These are phyloP conservation scores for Claviceps sp. DNA, from an alignment of 2,329 filamentous ascomycete species.

Conservation along the genomic window DNA sequence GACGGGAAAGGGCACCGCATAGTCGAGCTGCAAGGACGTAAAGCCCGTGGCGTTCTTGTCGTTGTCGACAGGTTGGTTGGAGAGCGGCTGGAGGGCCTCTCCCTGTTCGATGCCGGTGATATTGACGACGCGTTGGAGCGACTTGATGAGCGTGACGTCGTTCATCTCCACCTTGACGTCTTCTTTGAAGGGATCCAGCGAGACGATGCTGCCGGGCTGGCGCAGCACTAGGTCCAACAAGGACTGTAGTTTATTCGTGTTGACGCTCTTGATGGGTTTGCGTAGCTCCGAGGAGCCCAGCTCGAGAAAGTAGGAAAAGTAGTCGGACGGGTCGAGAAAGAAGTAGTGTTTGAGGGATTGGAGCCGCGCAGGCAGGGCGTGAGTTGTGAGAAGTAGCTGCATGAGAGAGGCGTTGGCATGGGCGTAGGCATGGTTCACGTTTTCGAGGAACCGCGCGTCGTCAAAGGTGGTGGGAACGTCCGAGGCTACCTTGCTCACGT, in stretches of 20 bases:
- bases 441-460: conserved; percentile 82
- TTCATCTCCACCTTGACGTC: conserved; percentile 98
- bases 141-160: conserved; percentile 81
- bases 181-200: conserved; percentile 93
- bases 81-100: conserved; percentile 62
- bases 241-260: conserved; percentile 85
- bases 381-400: conserved; percentile 80
- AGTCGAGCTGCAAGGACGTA: conserved; percentile 87
- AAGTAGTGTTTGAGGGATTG: conserved; percentile 96
- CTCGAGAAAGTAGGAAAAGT: conserved; percentile 96
- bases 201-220: conserved; percentile 89
- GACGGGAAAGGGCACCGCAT: conserved; percentile 84
- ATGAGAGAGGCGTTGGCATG: conserved; percentile 91
- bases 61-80: conserved; percentile 55
- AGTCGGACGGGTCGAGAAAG: conserved; percentile 94
- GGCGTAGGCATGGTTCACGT: conserved; percentile 89
- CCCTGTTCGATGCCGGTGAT: conserved; percentile 92
- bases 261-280: conserved; percentile 79
- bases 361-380: conserved; percentile 75
- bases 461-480: conserved; percentile 90
- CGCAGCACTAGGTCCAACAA: conserved; percentile 89
- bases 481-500: conserved; percentile 75
- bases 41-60: conserved; percentile 84
- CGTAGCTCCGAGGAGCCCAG: conserved; percentile 78
- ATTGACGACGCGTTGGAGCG: conserved; percentile 89